Evolutionary conservation across 306 rosid genomes (phyloP), one percentile per base, ranked within the genome.

Genomic region (Astragalus membranaceus): DNA sequence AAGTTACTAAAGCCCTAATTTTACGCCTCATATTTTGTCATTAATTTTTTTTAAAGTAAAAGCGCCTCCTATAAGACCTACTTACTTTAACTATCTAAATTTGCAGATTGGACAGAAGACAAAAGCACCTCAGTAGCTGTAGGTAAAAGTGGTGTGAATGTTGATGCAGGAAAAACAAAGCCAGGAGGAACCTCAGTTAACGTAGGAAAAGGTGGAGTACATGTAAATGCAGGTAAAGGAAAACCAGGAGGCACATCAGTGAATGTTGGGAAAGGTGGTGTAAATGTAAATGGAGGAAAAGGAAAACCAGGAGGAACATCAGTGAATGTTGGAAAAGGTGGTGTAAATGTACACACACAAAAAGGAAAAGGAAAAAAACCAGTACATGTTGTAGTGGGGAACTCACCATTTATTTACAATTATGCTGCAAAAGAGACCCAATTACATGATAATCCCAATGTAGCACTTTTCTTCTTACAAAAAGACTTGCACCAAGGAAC

Each of bases 381-480:
- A 13, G 95, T 88, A 1, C 64, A 73, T 16, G 95, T 88, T 8
- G 78, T 67, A 33, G 88, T 73, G n/a, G 63, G 63, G 1, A 0
- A 14, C 0, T 8, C 35, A 0, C 70, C 77, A 2, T 73, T 73
- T 26, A 1, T 3, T 5, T 73, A 73, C 42, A 13, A 0, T 6
- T 73, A 73, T 26, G 70, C 77, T 1, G 77, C 77, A 4, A 62
- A 13, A 4, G 70, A 84, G 70, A 81, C 73, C 69, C 98, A 93
- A 35, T 79, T 90, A 12, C 89, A 83, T n/a, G 83, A 87, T 32
- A 69, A 84, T 20, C 92, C 85, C 3, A 86, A 83, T 0, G 81
- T 67, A 4, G 96, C 92, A 11, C 37, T 94, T 1, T 94, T 94
- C 86, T 94, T 94, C 88, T 51, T 90, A 37, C 89, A 90, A 71